Conservation (phyloP, 2,329 filamentous ascomycete genomes). For the Sclerotiophoma versabilis region DNA sequence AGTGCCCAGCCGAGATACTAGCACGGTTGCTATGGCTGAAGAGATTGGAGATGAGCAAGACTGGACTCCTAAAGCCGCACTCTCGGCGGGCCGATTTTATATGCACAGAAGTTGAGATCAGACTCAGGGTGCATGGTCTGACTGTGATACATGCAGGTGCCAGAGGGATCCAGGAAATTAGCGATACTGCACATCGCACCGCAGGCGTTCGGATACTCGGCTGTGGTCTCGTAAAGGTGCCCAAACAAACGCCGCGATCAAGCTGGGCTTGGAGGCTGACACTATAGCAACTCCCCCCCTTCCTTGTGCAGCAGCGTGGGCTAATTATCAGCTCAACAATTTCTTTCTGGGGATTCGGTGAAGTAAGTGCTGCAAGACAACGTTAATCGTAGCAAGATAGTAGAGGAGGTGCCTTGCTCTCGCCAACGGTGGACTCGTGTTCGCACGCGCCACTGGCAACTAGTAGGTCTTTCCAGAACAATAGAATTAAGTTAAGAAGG, state of each 20-base stretch:
- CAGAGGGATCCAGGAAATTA: neutral
- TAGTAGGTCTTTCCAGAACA: neutral
- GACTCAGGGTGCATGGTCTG: conserved; percentile 7
- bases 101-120: neutral
- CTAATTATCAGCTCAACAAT: no score
- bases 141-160: conserved; percentile 2
- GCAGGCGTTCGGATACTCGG: neutral
- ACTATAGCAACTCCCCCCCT: neutral
- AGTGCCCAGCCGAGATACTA: neutral
- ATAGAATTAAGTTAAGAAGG: neutral
- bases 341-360: no score
- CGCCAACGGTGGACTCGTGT: neutral
- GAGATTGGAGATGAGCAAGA: neutral
- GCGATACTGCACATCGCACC: neutral
- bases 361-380: neutral
- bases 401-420: neutral
- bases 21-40: neutral
- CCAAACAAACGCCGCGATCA: neutral
- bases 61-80: neutral
- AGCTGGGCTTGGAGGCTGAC: neutral
- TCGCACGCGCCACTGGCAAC: no score
- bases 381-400: neutral
- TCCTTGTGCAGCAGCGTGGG: no score
- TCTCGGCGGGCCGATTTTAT: neutral
- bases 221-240: neutral